Base-by-base conservation (phyloP, 345 rosid species). In the Boechera divaricarpa region DNA sequence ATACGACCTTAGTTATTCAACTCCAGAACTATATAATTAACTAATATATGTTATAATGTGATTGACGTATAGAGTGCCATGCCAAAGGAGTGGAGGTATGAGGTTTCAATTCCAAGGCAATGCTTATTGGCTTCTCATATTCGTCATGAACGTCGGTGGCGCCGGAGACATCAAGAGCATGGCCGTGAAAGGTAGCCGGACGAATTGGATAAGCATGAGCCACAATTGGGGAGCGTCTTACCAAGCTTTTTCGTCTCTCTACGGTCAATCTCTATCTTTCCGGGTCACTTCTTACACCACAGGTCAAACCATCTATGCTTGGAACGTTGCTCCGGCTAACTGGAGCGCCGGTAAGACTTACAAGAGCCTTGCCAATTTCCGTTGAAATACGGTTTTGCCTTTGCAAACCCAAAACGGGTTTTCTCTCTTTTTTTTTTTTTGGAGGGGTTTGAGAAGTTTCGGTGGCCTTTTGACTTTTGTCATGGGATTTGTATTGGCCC, bases 201-300 rank as follows among this genome's bases (percentile, higher is more conserved):
- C 98, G 2, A 84, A 85, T 24, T 94, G 96, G 96, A 88, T 94
- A 7, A 77, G 80, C 79, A 94, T 91, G 98, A 88, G 90, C 83
- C 97, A 94, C 52, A 91, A 94, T 35, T 91, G 97, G 96, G 94
- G 98, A 48, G 98, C 97, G 10, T 86, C 97, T 6, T 91, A 88
- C 72, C 98, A 94, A 77, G 97, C 97, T 2, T 91, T 94, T 54
- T 85, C 98, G 26, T 72, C 85, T 29, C 85, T 94, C 1, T 77
- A 80, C 2, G 94, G 97, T 11, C 98, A 91, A 79, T 39, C 96
- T 35, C 78, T 91, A 10, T 94, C 98, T 63, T 94, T 91, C 85
- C 85, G 84, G 77, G 10, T 94, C 77, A 84, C 88, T 35, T 90
- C 94, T 15, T 87, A 87, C 72, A 70, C 91, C 41, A 68, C 76